A percentile compares a stretch with the other conserved stretches of the same genome.
Conservation (phyloP, 805 yeast species). For the Hanseniaspora pseudoguilliermondii region DNA sequence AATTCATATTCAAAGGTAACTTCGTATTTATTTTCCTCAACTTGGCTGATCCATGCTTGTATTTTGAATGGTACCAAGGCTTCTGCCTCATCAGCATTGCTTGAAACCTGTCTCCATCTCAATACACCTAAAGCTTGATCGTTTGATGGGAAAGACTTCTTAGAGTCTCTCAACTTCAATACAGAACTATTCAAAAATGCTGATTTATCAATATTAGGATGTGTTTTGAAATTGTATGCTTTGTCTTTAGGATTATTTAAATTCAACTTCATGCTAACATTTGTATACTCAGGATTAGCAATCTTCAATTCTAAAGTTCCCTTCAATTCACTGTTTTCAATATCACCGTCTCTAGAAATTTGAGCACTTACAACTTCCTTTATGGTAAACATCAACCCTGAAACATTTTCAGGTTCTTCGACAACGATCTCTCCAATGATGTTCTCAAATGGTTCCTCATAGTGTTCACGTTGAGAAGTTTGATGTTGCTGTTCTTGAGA, state of each 20-base stretch:
- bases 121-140: slow-evolving; percentile 83
- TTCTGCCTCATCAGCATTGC: slow-evolving; percentile 41
- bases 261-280: slow-evolving; percentile 47
- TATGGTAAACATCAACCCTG: slow-evolving; percentile 67
- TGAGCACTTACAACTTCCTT: slow-evolving; percentile 69
- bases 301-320: slow-evolving; percentile 86
- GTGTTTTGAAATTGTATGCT: slow-evolving; percentile 68
- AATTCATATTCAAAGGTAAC: slow-evolving; percentile 86
- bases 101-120: slow-evolving; percentile 64
- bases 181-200: slow-evolving; percentile 44
- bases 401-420: slow-evolving; percentile 33
- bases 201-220: slow-evolving; percentile 84
- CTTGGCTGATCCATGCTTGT: slow-evolving; percentile 64
- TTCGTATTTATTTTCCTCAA: slow-evolving; percentile 19
- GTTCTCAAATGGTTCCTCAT: slow-evolving; percentile 10
- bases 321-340: slow-evolving; percentile 60
- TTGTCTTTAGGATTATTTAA: slow-evolving; percentile 32
- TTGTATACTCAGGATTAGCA: slow-evolving; percentile 59
- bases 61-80: slow-evolving; percentile 51
- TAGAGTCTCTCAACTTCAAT: slow-evolving; percentile 63
- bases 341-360: slow-evolving; percentile 71
- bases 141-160: slow-evolving; percentile 78
- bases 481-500: slow-evolving; percentile 17
- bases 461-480: slow-evolving; percentile 4
- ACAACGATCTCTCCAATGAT: neutral